Conservation (phyloP, 2,329 filamentous ascomycete genomes). For the Cladosporium sp. region DNA sequence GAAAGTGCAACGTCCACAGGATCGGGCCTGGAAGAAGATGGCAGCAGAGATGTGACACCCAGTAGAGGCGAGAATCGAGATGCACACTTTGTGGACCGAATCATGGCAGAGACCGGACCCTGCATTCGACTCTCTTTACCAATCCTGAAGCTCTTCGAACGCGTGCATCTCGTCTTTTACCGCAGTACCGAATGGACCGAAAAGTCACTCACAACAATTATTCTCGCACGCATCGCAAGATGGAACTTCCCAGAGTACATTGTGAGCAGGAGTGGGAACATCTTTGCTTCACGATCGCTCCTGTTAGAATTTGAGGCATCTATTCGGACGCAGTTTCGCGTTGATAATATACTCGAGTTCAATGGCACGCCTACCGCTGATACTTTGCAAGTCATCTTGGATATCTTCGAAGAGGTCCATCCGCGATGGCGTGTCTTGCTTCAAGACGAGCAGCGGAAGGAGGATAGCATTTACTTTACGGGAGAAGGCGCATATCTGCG, state of each 20-base stretch:
- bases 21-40: constrained; percentile 35
- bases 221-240: constrained; percentile 84
- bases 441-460: constrained; percentile 73
- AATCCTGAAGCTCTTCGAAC: constrained; percentile 80
- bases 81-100: constrained; percentile 74
- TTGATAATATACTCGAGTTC: constrained; percentile 81
- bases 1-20: constrained; percentile 55
- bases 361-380: constrained; percentile 68
- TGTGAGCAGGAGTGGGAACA: constrained; percentile 84
- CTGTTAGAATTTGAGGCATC: constrained; percentile 89
- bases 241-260: constrained; percentile 89
- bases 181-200: constrained; percentile 96
- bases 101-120: constrained; percentile 74
- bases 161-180: constrained; percentile 95
- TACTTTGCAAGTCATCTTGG: constrained; percentile 67
- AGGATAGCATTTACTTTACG: constrained; percentile 73
- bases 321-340: constrained; percentile 74
- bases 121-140: constrained; percentile 78
- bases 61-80: constrained; percentile 63
- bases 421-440: constrained; percentile 78
- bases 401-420: constrained; percentile 73
- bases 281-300: constrained; percentile 74
- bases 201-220: constrained; percentile 92
- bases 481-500: constrained; percentile 88
- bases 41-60: constrained; percentile 43